Conservation (phyloP, 1,284 basidiomycete species). For the Takashimella tepidaria region DNA sequence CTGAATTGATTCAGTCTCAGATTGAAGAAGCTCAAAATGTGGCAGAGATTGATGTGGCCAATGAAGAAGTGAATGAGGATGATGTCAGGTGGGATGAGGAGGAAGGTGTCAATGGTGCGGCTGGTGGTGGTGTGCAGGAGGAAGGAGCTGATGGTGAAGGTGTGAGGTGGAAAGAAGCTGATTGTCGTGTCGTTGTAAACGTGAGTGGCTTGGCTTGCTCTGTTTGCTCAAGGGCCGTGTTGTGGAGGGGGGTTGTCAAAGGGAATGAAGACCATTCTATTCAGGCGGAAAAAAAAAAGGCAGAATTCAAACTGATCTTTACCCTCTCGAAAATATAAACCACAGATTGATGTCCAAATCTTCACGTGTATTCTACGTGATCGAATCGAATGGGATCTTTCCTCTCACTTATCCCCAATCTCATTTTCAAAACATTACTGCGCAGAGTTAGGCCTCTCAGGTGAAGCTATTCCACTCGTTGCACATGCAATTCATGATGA, state of each 20-base stretch:
- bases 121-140: no score
- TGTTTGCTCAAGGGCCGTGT: not conserved
- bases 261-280: no score
- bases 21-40: conserved; percentile 80
- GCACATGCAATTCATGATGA: conserved; percentile 93
- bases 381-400: conserved; percentile 96
- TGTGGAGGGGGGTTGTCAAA: no score
- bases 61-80: conserved; percentile 34
- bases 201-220: conserved; percentile 52
- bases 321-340: no score
- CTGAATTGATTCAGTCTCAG: conserved; percentile 81
- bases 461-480: conserved; percentile 81
- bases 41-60: conserved; percentile 57
- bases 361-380: conserved; percentile 84
- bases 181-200: conserved; percentile 83
- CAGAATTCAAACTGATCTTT: no score
- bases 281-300: no score
- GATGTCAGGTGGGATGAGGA: conserved; percentile 36
- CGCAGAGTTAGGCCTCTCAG: conserved; percentile 77
- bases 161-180: conserved; percentile 56
- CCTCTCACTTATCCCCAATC: conserved; percentile 85
- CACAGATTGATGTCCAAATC: conserved; percentile 95
- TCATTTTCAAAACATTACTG: conserved; percentile 76
- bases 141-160: conserved; percentile 20
- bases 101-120: conserved; percentile 28